Conservation (phyloP, 2,329 filamentous ascomycete species). For the Mycosphaerella arachidis region DNA sequence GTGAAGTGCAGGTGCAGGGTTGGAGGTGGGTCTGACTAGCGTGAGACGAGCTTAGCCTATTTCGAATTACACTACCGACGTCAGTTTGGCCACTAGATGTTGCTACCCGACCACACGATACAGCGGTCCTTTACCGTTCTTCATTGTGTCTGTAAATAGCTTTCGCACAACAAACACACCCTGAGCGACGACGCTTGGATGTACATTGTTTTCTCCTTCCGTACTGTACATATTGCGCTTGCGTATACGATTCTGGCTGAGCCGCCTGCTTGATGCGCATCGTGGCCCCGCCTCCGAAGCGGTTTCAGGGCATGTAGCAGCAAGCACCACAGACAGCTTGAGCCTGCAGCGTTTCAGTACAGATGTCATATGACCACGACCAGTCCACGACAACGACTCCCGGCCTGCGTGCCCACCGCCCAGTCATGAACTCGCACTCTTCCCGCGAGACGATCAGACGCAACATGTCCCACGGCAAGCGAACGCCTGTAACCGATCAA, state of each 20-base stretch:
- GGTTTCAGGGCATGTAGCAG: not conserved
- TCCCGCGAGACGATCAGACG: constrained; percentile 37
- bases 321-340: not conserved
- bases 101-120: not conserved
- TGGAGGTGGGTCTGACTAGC: not conserved
- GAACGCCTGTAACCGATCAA: constrained; percentile 48
- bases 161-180: not conserved
- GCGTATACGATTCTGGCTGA: not conserved
- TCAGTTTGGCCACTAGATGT: not conserved
- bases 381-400: not conserved
- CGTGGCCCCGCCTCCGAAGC: not conserved
- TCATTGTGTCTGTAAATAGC: not conserved
- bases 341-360: not conserved
- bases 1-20: not conserved
- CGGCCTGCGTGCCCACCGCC: not conserved
- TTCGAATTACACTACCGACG: not conserved
- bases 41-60: not conserved
- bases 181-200: not conserved
- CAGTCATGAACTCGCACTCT: constrained; percentile 41
- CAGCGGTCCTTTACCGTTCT: not conserved
- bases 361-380: not conserved
- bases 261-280: not conserved
- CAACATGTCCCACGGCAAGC: constrained; percentile 35
- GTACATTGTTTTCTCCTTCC: not conserved
- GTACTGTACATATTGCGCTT: not conserved